Evolutionary conservation across 345 rosid species (phyloP).

Genomic region (Eucalyptus pumila): DNA sequence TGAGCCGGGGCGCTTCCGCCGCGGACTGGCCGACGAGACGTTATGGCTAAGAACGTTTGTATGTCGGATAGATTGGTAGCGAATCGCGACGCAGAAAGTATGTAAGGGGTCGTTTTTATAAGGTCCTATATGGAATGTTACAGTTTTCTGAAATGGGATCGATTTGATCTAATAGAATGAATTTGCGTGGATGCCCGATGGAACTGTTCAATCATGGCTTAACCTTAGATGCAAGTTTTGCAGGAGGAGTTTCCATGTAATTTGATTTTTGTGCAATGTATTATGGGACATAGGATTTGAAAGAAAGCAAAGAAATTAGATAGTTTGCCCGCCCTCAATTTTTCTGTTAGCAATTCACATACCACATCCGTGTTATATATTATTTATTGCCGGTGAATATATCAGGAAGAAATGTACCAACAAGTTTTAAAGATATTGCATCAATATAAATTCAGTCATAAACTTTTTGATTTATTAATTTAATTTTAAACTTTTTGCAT

Average conservation of each 20-base stretch:
- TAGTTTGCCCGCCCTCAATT: not conserved
- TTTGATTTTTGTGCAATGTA: not conserved
- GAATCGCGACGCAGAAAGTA: not conserved
- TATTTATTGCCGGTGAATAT: not conserved
- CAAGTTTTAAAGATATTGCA: accelerated
- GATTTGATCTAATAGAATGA: not conserved
- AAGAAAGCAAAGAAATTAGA: not conserved
- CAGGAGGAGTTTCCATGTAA: not conserved
- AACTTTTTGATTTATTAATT: no score
- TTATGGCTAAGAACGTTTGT: not conserved
- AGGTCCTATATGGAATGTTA: not conserved
- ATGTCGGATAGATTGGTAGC: not conserved
- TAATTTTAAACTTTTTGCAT: accelerated
- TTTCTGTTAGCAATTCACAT: not conserved
- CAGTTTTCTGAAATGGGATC: not conserved
- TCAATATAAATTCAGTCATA: accelerated
- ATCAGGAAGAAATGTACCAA: accelerated
- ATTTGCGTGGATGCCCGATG: not conserved
- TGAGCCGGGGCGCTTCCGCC: not conserved
- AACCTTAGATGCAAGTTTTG: not conserved
- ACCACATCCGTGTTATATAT: not conserved
- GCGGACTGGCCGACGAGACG: slow-evolving; percentile 27
- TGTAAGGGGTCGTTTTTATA: not conserved
- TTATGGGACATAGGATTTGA: not conserved
- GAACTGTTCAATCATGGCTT: not conserved